A percentile compares a stretch with the other conserved stretches of the same genome.
phyloP scores from a whole-genome alignment of 768 basidiomycete species.

The Pleurotus cornucopiae region DNA sequence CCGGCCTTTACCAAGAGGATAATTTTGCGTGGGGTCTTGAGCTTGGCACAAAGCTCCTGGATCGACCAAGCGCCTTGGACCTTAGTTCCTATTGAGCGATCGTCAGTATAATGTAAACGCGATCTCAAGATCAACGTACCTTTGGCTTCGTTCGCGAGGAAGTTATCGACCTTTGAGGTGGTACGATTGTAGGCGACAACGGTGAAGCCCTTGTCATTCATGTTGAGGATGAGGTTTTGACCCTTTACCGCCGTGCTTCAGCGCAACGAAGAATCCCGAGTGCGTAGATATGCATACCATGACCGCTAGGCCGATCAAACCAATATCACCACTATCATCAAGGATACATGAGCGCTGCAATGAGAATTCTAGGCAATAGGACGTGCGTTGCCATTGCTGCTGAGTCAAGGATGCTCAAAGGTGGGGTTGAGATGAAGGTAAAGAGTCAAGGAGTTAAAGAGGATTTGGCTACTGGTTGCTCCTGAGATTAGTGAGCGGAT shows the following conservation, averaged over 20 bases:
- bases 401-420: conserved; percentile 29
- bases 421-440: conserved; percentile 22
- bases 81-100: conserved; percentile 68
- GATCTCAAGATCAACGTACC: conserved; percentile 40
- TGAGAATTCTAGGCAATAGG: conserved; percentile 19
- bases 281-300: conserved; percentile 58
- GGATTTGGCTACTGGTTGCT: conserved; percentile 13
- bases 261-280: not conserved
- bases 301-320: conserved; percentile 97
- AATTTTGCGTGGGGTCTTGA: conserved; percentile 95
- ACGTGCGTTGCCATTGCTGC: conserved; percentile 49
- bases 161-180: conserved; percentile 90
- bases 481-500: conserved; percentile 15
- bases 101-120: too few species aligned
- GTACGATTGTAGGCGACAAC: conserved; percentile 98
- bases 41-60: conserved; percentile 85
- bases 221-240: conserved; percentile 96
- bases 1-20: conserved; percentile 99
- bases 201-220: conserved; percentile 99
- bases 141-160: conserved; percentile 97
- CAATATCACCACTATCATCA: conserved; percentile 82
- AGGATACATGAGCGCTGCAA: conserved; percentile 8
- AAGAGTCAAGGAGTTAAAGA: conserved; percentile 6
- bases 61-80: conserved; percentile 93
- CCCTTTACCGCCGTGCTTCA: conserved; percentile 44